A percentile compares a stretch with the other conserved stretches of the same genome.
Conservation (phyloP, 2,329 filamentous ascomycete genomes). For the Cladosporium sp. region DNA sequence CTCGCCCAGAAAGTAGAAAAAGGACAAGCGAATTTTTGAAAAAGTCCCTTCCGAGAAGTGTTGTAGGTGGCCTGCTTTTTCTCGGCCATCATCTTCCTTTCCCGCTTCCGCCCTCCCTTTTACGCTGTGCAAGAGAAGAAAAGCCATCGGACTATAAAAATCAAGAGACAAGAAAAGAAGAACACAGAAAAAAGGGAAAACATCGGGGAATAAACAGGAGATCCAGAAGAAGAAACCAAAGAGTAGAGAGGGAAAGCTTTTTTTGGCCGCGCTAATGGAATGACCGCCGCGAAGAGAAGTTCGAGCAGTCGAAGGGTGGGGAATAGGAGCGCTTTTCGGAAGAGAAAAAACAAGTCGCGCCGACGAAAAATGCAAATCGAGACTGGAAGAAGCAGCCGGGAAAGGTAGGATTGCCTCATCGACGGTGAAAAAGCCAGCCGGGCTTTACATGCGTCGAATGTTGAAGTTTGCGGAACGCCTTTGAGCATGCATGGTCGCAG, state of each 20-base stretch:
- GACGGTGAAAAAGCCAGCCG: neutral
- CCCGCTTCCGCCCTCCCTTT: constrained; percentile 2
- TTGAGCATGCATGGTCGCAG: constrained; percentile 1
- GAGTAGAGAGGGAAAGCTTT: neutral
- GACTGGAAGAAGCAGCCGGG: neutral
- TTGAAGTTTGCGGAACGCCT: constrained; percentile 1
- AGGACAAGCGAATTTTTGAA: too few relatives aligned
- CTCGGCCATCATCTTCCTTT: neutral
- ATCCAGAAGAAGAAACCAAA: neutral
- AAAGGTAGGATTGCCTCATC: too few relatives aligned
- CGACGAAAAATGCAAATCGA: neutral
- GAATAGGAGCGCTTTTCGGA: neutral
- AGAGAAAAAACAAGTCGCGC: neutral
- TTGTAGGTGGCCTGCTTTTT: too few relatives aligned
- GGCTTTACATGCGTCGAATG: neutral
- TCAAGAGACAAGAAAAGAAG: neutral
- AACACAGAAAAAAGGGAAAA: too few relatives aligned
- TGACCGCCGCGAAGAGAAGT: neutral
- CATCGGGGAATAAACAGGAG: too few relatives aligned
- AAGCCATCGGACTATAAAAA: too few relatives aligned
- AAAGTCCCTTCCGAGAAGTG: too few relatives aligned
- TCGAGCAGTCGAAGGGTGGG: neutral
- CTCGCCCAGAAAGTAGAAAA: too few relatives aligned
- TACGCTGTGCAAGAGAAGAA: constrained; percentile 9
- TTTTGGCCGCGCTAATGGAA: constrained; percentile 1